These are phyloP conservation scores for Trypanosoma avium DNA, from an alignment of 208 protist species.

Conservation along the genomic window DNA sequence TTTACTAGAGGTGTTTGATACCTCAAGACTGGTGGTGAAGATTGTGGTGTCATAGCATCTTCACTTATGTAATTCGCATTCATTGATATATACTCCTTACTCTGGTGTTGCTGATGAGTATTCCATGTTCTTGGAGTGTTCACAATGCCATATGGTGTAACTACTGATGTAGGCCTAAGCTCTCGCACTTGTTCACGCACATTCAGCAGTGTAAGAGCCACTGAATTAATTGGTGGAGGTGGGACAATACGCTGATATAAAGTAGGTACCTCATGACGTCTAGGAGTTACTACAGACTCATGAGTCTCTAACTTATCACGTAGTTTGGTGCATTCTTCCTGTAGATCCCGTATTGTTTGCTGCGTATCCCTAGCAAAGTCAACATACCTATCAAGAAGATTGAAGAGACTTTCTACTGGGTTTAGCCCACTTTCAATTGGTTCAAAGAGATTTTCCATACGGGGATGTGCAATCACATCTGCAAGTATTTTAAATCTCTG, in stretches of 20 bases:
- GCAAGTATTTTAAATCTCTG: not conserved
- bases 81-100: constrained; percentile 1
- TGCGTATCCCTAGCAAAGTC: constrained; percentile 2
- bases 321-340: not conserved
- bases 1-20: not conserved
- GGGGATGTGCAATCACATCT: not conserved
- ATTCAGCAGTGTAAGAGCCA: constrained; percentile 44
- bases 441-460: not conserved
- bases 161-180: constrained; percentile 22
- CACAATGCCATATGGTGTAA: not conserved
- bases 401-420: not conserved
- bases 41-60: not conserved
- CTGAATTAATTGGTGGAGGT: constrained; percentile 32
- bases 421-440: not conserved
- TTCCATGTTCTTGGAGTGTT: not conserved
- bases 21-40: constrained; percentile 1
- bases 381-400: constrained; percentile 1
- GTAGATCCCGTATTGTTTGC: not conserved
- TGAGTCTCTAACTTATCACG: not conserved
- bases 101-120: not conserved
- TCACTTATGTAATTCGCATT: too few species aligned
- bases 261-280: not conserved
- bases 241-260: constrained; percentile 43
- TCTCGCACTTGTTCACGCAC: constrained; percentile 53
- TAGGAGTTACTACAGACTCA: not conserved